Percentiles rank a stretch among this genome's conserved stretches.
These are phyloP conservation scores for Aspergillus ustus DNA, from an alignment of 2,329 filamentous ascomycete genomes.

Conservation along the genomic window DNA sequence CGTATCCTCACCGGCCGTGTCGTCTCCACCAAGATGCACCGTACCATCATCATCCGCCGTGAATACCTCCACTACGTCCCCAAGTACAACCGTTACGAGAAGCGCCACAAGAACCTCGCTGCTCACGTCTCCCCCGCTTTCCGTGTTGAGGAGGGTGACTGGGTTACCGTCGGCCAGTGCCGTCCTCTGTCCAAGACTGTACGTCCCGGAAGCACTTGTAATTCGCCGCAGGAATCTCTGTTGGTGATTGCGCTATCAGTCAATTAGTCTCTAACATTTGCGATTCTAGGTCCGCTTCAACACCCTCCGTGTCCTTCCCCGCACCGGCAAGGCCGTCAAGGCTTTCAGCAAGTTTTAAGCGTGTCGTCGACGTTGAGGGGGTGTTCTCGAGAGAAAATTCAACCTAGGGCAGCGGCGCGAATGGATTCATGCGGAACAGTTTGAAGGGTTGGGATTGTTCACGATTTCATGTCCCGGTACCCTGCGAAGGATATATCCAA, in stretches of 20 bases:
- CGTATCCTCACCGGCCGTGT: conserved; percentile 99
- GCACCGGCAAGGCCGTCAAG: conserved; percentile 98
- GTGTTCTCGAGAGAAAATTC: conserved; percentile 36
- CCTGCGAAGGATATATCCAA: conserved; percentile 47
- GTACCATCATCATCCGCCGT: conserved; percentile 97
- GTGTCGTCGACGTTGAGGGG: conserved; percentile 35
- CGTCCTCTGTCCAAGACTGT: conserved; percentile 99
- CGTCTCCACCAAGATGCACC: conserved; percentile 99
- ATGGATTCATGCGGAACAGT: conserved; percentile 44
- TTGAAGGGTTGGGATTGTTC: conserved; percentile 44
- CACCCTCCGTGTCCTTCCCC: conserved; percentile 96
- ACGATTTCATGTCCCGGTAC: conserved; percentile 48
- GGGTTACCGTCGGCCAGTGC: conserved; percentile 99
- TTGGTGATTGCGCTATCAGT: not conserved
- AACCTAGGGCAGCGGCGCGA: conserved; percentile 44
- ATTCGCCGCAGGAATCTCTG: not conserved
- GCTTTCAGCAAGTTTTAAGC: conserved; percentile 97
- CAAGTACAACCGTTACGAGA: conserved; percentile 99
- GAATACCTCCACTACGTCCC: conserved; percentile 99
- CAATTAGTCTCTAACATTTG: conserved; percentile 24
- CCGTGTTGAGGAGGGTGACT: conserved; percentile 99
- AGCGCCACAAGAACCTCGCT: conserved; percentile 99
- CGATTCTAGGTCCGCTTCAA: conserved; percentile 88
- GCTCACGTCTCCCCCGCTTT: conserved; percentile 99
- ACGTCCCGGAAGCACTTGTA: conserved; percentile 52